Conservation (phyloP, 2,329 filamentous ascomycete genomes). For the Neocatenulostroma microsporum region DNA sequence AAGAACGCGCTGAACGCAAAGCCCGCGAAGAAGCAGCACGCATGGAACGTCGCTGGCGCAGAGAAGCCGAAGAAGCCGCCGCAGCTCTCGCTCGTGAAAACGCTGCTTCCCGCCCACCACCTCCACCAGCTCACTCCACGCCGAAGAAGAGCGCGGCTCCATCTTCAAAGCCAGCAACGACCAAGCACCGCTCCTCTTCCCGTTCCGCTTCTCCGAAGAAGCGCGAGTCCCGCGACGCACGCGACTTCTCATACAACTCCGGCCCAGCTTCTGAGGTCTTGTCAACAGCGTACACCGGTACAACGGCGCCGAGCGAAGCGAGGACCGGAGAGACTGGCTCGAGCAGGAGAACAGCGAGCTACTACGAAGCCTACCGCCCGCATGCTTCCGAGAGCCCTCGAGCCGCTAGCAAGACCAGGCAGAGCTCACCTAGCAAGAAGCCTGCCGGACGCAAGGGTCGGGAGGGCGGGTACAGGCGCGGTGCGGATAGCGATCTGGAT, state of each 20-base stretch:
- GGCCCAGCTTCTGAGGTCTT: slow-evolving; percentile 26
- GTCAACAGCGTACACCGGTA: slow-evolving; percentile 35
- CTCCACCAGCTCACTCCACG: slow-evolving; percentile 14
- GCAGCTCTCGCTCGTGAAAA: slow-evolving; percentile 28
- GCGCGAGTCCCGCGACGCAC: no score
- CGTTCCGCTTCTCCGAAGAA: slow-evolving; percentile 27
- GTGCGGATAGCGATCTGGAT: slow-evolving; percentile 15
- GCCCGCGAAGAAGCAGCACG: slow-evolving; percentile 32
- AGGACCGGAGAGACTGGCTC: no score
- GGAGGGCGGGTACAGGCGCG: slow-evolving; percentile 14
- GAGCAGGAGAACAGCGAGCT: slow-evolving; percentile 22
- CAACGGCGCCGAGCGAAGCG: no score
- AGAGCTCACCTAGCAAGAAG: slow-evolving; percentile 32
- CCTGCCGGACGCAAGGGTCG: slow-evolving; percentile 11
- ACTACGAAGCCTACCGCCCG: slow-evolving; percentile 31
- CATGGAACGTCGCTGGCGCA: slow-evolving; percentile 33
- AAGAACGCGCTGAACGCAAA: slow-evolving; percentile 33
- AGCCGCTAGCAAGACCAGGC: slow-evolving; percentile 18
- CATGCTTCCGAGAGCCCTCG: slow-evolving; percentile 18
- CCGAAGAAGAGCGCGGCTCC: slow-evolving; percentile 20
- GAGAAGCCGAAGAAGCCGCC: slow-evolving; percentile 34
- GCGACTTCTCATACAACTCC: slow-evolving; percentile 29
- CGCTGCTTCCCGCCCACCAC: slow-evolving; percentile 18
- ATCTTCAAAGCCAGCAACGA: slow-evolving; percentile 20
- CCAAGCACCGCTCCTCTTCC: slow-evolving; percentile 19